Conservation (phyloP, 306 rosid genomes). For the Quercus glauca region DNA sequence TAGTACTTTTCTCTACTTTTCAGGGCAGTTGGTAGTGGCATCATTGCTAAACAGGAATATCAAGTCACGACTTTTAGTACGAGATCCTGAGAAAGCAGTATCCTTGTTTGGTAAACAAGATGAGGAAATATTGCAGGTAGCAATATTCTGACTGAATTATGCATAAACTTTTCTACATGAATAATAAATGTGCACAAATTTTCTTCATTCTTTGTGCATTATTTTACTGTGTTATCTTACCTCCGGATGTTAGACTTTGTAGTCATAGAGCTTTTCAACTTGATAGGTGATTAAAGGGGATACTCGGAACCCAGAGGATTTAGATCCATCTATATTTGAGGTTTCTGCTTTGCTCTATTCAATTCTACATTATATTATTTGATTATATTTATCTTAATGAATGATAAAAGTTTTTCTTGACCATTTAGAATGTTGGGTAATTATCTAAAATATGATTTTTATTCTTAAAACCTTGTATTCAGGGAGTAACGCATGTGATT, state of each 20-base stretch:
- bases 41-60: constrained; percentile 72
- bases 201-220: not conserved
- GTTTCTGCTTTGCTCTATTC: constrained; percentile 30
- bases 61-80: constrained; percentile 62
- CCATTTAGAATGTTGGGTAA: constrained; percentile 1
- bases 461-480: constrained; percentile 25
- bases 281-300: constrained; percentile 76
- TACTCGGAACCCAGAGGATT: constrained; percentile 65
- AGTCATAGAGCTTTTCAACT: constrained; percentile 29
- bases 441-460: not conserved
- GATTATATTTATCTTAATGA: not conserved
- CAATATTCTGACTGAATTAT: not conserved
- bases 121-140: constrained; percentile 63
- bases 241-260: not conserved
- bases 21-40: constrained; percentile 94
- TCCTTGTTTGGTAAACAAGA: constrained; percentile 73
- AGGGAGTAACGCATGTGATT: constrained; percentile 97
- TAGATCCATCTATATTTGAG: constrained; percentile 83
- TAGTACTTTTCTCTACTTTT: constrained; percentile 8
- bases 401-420: not conserved
- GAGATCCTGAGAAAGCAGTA: constrained; percentile 78
- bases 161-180: not conserved
- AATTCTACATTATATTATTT: not conserved
- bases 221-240: not conserved
- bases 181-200: not conserved